A percentile compares a stretch with the other conserved stretches of the same genome.
phyloP scores from a whole-genome alignment of 768 basidiomycete species.

The Mycena capillaripes region DNA sequence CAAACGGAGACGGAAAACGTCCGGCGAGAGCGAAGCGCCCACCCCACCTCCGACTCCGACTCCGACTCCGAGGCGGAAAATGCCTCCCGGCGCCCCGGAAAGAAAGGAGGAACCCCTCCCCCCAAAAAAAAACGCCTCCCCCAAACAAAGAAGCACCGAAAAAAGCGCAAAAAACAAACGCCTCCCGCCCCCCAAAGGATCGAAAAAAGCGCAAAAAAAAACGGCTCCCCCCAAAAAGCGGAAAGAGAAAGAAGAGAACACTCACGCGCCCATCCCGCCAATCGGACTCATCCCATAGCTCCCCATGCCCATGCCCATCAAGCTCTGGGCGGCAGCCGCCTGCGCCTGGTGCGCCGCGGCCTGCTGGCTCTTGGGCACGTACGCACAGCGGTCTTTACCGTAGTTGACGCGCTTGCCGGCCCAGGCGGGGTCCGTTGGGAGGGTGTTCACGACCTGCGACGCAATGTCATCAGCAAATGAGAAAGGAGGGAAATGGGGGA shows the following conservation, averaged over 20 bases:
- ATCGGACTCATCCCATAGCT: slow-evolving; percentile 1
- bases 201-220: too few relatives aligned
- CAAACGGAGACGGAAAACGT: too few relatives aligned
- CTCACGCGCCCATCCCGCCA: slow-evolving; percentile 1
- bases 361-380: slow-evolving; percentile 96
- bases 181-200: too few relatives aligned
- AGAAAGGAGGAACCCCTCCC: too few relatives aligned
- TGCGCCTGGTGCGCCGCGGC: slow-evolving; percentile 88
- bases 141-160: too few relatives aligned
- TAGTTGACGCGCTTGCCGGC: slow-evolving; percentile 97
- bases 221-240: not conserved
- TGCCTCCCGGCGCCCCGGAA: too few relatives aligned
- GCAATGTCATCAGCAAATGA: not conserved
- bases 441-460: slow-evolving; percentile 90
- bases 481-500: not conserved
- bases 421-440: slow-evolving; percentile 94
- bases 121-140: too few relatives aligned
- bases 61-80: too few relatives aligned
- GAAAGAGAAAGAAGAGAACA: not conserved
- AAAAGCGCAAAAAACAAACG: too few relatives aligned
- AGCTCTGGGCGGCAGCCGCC: slow-evolving; percentile 83
- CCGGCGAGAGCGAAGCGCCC: too few relatives aligned
- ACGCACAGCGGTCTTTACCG: slow-evolving; percentile 98
- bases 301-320: slow-evolving; percentile 7
- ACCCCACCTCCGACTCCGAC: too few relatives aligned